These are phyloP conservation scores for Fusarium falciforme DNA, from an alignment of 2,329 filamentous ascomycete species.

Conservation along the genomic window DNA sequence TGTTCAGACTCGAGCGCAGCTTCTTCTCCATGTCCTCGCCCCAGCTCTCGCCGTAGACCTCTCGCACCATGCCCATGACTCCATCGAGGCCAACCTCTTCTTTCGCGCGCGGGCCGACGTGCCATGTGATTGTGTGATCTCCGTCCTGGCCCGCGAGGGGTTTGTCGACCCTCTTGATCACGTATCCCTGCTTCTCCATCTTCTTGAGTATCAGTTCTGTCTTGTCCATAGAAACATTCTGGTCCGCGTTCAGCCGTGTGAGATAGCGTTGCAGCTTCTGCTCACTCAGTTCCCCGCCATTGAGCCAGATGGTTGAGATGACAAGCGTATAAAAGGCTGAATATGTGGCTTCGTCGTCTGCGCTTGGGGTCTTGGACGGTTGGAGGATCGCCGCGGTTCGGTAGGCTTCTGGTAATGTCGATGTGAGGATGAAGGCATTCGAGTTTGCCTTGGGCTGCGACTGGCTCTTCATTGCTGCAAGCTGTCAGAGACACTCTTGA, in stretches of 20 bases:
- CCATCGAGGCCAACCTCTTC: conserved; percentile 85
- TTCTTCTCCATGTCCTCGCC: conserved; percentile 68
- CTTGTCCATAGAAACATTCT: conserved; percentile 78
- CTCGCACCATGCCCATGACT: conserved; percentile 75
- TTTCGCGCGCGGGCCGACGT: conserved; percentile 86
- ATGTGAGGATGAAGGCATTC: conserved; percentile 82
- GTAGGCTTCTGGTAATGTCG: conserved; percentile 75
- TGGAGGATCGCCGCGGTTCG: conserved; percentile 74
- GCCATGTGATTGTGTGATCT: conserved; percentile 83
- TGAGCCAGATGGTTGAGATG: conserved; percentile 80
- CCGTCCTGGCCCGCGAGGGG: conserved; percentile 65
- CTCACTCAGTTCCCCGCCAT: conserved; percentile 79
- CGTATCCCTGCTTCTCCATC: conserved; percentile 85
- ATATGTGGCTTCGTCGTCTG: conserved; percentile 81
- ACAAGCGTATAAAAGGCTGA: conserved; percentile 83
- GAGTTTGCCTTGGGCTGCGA: conserved; percentile 67
- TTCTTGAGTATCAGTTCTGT: conserved; percentile 80
- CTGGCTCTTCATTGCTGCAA: conserved; percentile 56
- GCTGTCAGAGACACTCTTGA: conserved; percentile 4
- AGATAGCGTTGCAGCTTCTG: conserved; percentile 83
- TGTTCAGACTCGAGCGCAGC: conserved; percentile 70
- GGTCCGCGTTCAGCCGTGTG: conserved; percentile 78
- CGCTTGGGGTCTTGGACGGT: conserved; percentile 74
- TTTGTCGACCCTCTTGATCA: conserved; percentile 78
- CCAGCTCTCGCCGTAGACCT: conserved; percentile 65